Conservation (phyloP, 208 protist genomes). For the Leishmania braziliensis region DNA sequence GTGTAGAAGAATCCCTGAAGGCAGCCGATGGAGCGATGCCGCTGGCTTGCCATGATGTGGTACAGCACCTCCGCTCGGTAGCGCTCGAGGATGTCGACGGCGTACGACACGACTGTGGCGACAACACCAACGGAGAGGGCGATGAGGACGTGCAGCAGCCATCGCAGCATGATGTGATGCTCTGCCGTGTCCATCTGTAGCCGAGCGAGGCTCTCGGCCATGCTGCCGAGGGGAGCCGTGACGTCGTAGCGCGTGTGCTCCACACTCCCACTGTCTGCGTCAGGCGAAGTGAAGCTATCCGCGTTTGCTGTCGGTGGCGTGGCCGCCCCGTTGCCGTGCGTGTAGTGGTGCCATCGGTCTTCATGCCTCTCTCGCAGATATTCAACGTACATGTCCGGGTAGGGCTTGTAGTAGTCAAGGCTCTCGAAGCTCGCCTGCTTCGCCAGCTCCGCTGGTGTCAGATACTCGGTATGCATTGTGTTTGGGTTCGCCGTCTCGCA, state of each 20-base stretch:
- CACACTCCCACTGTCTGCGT: background rate
- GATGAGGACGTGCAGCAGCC: constrained; percentile 84
- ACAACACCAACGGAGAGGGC: constrained; percentile 80
- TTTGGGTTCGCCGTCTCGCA: constrained; percentile 70
- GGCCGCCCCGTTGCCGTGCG: constrained; percentile 3
- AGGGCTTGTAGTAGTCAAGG: constrained; percentile 85
- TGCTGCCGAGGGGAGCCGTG: constrained; percentile 11
- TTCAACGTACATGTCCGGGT: constrained; percentile 81
- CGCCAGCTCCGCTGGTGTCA: constrained; percentile 46
- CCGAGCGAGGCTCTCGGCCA: constrained; percentile 19
- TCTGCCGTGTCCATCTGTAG: constrained; percentile 54
- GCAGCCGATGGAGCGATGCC: constrained; percentile 32
- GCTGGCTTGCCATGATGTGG: constrained; percentile 34
- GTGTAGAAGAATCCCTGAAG: constrained; percentile 52
- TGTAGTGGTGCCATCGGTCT: constrained; percentile 15
- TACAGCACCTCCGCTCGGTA: constrained; percentile 50
- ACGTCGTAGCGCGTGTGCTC: background rate
- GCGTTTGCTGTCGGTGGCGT: constrained; percentile 12
- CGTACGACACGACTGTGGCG: constrained; percentile 71
- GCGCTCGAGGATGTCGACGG: constrained; percentile 64
- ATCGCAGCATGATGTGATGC: constrained; percentile 69
- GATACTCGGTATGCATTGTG: constrained; percentile 47
- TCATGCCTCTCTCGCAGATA: constrained; percentile 56
- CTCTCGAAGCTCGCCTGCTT: constrained; percentile 82
- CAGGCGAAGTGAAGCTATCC: background rate